Conservation (phyloP, 345 rosid species). For the Lepidium aucheri region DNA sequence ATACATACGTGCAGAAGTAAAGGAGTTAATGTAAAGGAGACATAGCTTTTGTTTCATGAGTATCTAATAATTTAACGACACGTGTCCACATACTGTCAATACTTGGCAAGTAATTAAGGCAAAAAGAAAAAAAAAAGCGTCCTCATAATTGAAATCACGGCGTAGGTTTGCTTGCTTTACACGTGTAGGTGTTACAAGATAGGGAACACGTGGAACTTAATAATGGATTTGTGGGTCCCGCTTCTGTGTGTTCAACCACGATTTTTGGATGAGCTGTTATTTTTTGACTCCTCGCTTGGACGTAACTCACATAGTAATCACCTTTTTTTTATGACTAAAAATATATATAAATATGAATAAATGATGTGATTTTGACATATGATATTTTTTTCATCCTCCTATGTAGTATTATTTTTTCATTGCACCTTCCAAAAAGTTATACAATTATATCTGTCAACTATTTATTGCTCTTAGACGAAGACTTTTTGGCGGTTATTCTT, state of each 20-base stretch:
- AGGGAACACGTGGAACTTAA: conserved; percentile 23
- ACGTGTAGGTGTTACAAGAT: conserved; percentile 9
- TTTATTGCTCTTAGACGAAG: conserved; percentile 11
- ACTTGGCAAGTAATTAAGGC: conserved; percentile 12
- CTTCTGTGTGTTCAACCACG: background rate
- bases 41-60: background rate
- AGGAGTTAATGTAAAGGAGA: conserved; percentile 5
- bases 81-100: background rate
- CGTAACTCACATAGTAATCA: background rate
- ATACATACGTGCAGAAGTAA: conserved; percentile 14
- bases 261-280: conserved; percentile 19
- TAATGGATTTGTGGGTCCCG: conserved; percentile 13
- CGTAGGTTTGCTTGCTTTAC: conserved; percentile 13
- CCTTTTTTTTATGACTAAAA: background rate
- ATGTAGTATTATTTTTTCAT: background rate
- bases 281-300: conserved; percentile 20
- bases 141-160: conserved; percentile 26
- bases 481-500: background rate
- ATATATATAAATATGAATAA: background rate
- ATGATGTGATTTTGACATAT: conserved; percentile 14
- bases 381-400: background rate
- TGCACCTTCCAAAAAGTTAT: background rate
- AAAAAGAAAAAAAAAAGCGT: background rate
- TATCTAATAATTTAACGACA: background rate
- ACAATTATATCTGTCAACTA: conserved; percentile 9